A percentile compares a stretch with the other conserved stretches of the same genome.
These are phyloP conservation scores for Edaphochlamys debaryana DNA, from an alignment of 139 green algal species.

Conservation along the genomic window DNA sequence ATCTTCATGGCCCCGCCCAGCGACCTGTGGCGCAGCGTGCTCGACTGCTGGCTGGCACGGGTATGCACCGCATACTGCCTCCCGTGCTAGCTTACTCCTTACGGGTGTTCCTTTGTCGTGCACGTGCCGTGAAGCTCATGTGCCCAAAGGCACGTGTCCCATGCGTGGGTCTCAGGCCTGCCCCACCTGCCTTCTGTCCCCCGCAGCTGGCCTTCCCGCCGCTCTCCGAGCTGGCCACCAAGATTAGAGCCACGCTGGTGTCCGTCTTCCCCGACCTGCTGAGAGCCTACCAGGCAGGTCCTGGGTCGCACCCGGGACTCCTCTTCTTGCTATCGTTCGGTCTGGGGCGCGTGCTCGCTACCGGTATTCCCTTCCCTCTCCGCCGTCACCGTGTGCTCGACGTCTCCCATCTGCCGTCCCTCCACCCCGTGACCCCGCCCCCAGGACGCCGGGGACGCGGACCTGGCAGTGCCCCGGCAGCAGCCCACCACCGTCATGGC, in stretches of 20 bases:
- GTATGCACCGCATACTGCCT: slow-evolving; percentile 21
- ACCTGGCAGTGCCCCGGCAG: slow-evolving; percentile 9
- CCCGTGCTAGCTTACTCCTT: too few species aligned
- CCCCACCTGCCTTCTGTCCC: not conserved
- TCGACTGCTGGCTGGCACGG: slow-evolving; percentile 43
- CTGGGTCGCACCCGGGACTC: not conserved
- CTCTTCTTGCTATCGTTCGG: too few species aligned
- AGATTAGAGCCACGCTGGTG: slow-evolving; percentile 35
- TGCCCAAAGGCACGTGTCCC: too few species aligned
- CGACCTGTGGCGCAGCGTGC: slow-evolving; percentile 48
- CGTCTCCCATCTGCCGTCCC: too few species aligned
- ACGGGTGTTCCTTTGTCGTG: too few species aligned
- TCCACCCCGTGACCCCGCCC: too few species aligned
- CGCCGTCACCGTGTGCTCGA: too few species aligned
- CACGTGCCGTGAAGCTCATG: too few species aligned
- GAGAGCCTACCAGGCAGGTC: slow-evolving; percentile 44
- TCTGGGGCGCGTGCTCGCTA: not conserved
- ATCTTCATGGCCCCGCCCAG: slow-evolving; percentile 49
- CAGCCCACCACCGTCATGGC: slow-evolving; percentile 38
- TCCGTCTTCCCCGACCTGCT: slow-evolving; percentile 50
- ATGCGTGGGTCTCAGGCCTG: too few species aligned
- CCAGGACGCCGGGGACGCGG: not conserved
- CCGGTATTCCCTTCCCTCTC: not conserved
- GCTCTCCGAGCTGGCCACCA: slow-evolving; percentile 17
- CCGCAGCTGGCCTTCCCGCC: not conserved